These are phyloP conservation scores for Penicillium sp. DNA, from an alignment of 2,329 filamentous ascomycete genomes.

Conservation along the genomic window DNA sequence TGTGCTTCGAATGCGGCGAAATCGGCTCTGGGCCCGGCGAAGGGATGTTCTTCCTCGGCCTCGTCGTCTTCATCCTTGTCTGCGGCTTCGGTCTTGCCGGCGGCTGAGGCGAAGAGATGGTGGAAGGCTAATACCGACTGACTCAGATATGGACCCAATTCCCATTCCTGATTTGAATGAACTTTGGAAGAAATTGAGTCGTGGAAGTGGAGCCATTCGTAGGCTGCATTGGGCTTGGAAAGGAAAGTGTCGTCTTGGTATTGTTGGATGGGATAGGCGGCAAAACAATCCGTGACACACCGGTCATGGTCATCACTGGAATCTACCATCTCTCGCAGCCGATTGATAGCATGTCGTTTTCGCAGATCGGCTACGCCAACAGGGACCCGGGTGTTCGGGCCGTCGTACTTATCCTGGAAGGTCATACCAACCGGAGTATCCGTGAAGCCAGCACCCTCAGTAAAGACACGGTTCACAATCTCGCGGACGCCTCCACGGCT, in stretches of 20 bases:
- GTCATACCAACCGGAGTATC: slow-evolving; percentile 44
- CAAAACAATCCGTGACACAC: slow-evolving; percentile 73
- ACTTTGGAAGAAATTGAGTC: slow-evolving; percentile 79
- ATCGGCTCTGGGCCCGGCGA: slow-evolving; percentile 80
- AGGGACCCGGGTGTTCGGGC: slow-evolving; percentile 31
- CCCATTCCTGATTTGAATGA: slow-evolving; percentile 88
- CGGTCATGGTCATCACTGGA: slow-evolving; percentile 66
- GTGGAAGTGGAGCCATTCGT: slow-evolving; percentile 96
- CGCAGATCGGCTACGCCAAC: slow-evolving; percentile 64
- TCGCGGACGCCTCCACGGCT: slow-evolving; percentile 67
- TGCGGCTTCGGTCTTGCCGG: slow-evolving; percentile 52
- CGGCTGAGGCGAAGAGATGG: slow-evolving; percentile 80
- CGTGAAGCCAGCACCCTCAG: slow-evolving; percentile 66
- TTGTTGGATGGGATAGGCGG: slow-evolving; percentile 80
- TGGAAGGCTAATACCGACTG: slow-evolving; percentile 90
- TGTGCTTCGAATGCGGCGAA: slow-evolving; percentile 79
- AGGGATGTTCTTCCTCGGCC: slow-evolving; percentile 66
- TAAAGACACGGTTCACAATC: slow-evolving; percentile 68
- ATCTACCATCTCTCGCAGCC: slow-evolving; percentile 65
- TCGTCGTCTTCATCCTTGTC: slow-evolving; percentile 51
- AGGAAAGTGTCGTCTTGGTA: slow-evolving; percentile 94
- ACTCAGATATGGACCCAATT: slow-evolving; percentile 83
- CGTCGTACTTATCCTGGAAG: slow-evolving; percentile 40
- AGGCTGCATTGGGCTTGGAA: slow-evolving; percentile 81
- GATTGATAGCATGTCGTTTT: slow-evolving; percentile 63